These are phyloP conservation scores for Colletotrichum gigasporum DNA, from an alignment of 2,329 filamentous ascomycete genomes.

Conservation along the genomic window DNA sequence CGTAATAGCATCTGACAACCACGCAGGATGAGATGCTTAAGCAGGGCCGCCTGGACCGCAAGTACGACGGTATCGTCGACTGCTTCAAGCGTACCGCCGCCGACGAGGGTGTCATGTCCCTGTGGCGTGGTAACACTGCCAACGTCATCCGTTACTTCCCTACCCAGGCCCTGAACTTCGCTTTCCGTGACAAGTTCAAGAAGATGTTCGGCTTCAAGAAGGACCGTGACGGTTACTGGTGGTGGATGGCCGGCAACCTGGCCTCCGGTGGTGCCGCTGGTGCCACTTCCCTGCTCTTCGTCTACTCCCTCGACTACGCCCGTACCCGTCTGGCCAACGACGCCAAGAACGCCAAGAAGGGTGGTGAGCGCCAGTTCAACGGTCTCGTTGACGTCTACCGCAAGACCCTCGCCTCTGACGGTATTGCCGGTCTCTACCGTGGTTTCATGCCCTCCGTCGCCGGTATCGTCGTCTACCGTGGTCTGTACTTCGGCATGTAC, in stretches of 20 bases:
- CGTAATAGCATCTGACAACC: conserved; percentile 42
- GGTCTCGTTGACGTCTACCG: conserved; percentile 99
- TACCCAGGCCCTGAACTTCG: conserved; percentile 99
- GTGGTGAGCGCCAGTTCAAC: conserved; percentile 99
- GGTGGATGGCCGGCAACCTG: conserved; percentile 99
- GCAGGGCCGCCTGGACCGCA: conserved; percentile 96
- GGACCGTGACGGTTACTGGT: conserved; percentile 96
- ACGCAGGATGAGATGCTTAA: conserved; percentile 99
- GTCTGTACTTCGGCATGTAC: conserved; percentile 99
- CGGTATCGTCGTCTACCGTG: conserved; percentile 99
- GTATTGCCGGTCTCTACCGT: conserved; percentile 99
- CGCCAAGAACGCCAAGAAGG: conserved; percentile 96
- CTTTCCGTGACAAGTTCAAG: conserved; percentile 99
- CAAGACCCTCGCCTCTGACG: conserved; percentile 99
- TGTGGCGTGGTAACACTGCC: conserved; percentile 99
- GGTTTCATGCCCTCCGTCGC: conserved; percentile 99
- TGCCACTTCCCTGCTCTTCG: conserved; percentile 99
- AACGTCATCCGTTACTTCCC: conserved; percentile 99
- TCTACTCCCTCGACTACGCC: conserved; percentile 99
- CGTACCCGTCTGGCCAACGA: conserved; percentile 99
- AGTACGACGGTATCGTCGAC: conserved; percentile 92
- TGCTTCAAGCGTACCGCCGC: conserved; percentile 94
- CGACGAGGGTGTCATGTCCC: conserved; percentile 91
- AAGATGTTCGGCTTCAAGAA: conserved; percentile 99
- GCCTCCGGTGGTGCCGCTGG: conserved; percentile 99